Conservation (phyloP, 805 yeast genomes). For the Myxozyma melibiosi region DNA sequence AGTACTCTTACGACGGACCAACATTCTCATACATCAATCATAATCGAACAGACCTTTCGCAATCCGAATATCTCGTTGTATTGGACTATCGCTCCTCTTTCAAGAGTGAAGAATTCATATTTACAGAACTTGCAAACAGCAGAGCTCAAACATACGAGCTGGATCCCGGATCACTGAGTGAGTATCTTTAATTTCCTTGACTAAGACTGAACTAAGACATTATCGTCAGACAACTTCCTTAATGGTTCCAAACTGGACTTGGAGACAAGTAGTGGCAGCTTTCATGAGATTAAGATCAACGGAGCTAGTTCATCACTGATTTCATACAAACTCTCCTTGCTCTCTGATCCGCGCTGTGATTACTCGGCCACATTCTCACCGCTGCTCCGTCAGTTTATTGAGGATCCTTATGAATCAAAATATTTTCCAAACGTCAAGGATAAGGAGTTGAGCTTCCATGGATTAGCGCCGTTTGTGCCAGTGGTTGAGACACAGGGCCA, state of each 20-base stretch:
- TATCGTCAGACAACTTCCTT: conserved; percentile 21
- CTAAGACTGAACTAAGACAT: background rate
- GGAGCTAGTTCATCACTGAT: conserved; percentile 64
- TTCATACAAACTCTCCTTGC: conserved; percentile 49
- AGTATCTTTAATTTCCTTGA: background rate
- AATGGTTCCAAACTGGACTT: conserved; percentile 42
- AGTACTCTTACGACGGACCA: conserved; percentile 51
- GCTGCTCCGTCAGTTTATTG: conserved; percentile 65
- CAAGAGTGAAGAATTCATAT: conserved; percentile 33
- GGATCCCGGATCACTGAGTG: background rate
- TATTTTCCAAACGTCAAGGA: conserved; percentile 62
- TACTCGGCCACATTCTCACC: conserved; percentile 51
- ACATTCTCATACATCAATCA: conserved; percentile 57
- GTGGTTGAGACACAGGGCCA: background rate
- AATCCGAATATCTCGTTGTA: conserved; percentile 56
- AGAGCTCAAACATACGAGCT: background rate
- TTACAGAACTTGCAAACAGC: conserved; percentile 37
- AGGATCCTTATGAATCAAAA: conserved; percentile 71
- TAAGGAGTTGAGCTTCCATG: conserved; percentile 53
- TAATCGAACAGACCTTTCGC: conserved; percentile 44
- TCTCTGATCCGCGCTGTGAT: conserved; percentile 11
- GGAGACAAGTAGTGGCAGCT: conserved; percentile 50
- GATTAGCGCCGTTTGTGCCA: conserved; percentile 72
- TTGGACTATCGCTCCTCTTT: conserved; percentile 43
- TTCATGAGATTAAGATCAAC: conserved; percentile 52